Evolutionary conservation across 1,284 basidiomycete genomes (phyloP).

Genomic region (Porodaedalea pini): DNA sequence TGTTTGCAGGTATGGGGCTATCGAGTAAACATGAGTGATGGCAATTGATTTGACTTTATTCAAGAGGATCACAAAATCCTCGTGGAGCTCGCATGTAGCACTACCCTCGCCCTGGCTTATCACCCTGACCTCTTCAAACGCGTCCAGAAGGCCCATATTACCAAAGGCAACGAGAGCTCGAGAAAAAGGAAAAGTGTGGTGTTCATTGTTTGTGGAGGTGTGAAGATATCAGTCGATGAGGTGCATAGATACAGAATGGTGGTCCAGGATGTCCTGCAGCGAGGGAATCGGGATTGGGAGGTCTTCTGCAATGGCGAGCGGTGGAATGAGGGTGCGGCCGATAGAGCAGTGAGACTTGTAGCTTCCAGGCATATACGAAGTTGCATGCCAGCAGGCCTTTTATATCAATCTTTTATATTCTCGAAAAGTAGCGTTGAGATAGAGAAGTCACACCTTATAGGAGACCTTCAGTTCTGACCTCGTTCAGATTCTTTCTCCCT

Average conservation of each 20-base stretch:
- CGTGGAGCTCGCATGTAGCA: slow-evolving; percentile 68
- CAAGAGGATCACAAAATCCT: slow-evolving; percentile 72
- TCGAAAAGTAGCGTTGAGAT: neutral
- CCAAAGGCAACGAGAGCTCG: slow-evolving; percentile 21
- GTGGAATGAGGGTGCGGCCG: slow-evolving; percentile 26
- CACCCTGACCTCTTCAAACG: slow-evolving; percentile 49
- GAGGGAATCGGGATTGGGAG: slow-evolving; percentile 32
- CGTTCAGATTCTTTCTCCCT: slow-evolving; percentile 32
- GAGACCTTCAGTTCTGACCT: slow-evolving; percentile 20
- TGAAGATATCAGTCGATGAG: slow-evolving; percentile 59
- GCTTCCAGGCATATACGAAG: too few relatives aligned
- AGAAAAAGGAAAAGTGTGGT: slow-evolving; percentile 42
- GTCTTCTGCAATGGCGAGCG: slow-evolving; percentile 38
- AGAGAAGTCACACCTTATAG: neutral
- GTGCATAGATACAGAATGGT: slow-evolving; percentile 43
- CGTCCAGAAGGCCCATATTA: slow-evolving; percentile 38
- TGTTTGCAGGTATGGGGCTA: slow-evolving; percentile 50
- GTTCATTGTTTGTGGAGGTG: slow-evolving; percentile 70
- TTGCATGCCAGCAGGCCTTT: too few relatives aligned
- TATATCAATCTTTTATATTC: too few relatives aligned
- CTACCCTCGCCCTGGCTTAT: slow-evolving; percentile 64
- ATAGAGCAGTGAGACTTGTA: neutral
- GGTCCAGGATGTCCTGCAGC: slow-evolving; percentile 34
- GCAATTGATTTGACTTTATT: neutral
- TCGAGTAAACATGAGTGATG: slow-evolving; percentile 11